Conservation (phyloP, 768 basidiomycete genomes). For the Lentinus tigrinus region DNA sequence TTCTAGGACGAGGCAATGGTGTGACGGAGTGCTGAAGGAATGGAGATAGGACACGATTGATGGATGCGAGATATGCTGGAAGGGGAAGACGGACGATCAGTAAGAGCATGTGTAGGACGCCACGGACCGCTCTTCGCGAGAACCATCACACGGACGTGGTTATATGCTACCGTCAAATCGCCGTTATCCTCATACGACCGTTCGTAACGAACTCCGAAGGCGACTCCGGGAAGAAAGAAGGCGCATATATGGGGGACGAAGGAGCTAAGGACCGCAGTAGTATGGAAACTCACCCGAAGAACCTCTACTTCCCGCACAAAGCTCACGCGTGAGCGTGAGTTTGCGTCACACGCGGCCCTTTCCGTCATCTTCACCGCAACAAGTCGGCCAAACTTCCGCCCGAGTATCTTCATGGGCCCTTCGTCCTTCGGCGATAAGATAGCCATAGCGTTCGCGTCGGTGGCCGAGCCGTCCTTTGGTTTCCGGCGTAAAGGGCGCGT, state of each 20-base stretch:
- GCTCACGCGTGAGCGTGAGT: constrained; percentile 71
- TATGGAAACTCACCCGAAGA: constrained; percentile 53
- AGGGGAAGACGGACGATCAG: constrained; percentile 6
- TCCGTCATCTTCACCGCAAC: constrained; percentile 59
- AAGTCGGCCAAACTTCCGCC: constrained; percentile 30
- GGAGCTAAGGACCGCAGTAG: not conserved
- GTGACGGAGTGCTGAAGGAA: constrained; percentile 66
- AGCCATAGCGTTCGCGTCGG: not conserved
- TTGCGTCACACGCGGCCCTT: constrained; percentile 43
- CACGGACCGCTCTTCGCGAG: not conserved
- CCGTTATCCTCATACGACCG: too few species aligned
- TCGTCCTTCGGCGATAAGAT: constrained; percentile 5
- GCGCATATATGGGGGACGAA: not conserved
- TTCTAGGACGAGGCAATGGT: constrained; percentile 80
- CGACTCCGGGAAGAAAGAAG: too few species aligned
- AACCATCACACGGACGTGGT: not conserved
- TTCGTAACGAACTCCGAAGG: too few species aligned
- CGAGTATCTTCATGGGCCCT: constrained; percentile 10
- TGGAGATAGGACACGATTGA: constrained; percentile 72
- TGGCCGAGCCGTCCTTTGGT: constrained; percentile 1
- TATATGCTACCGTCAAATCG: not conserved
- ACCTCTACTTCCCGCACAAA: constrained; percentile 86
- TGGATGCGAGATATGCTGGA: constrained; percentile 76
- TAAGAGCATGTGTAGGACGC: constrained; percentile 1
- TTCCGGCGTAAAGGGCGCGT: constrained; percentile 13